These are phyloP conservation scores for Solanum chacoense DNA, from an alignment of 305 asterid genomes.

Conservation along the genomic window DNA sequence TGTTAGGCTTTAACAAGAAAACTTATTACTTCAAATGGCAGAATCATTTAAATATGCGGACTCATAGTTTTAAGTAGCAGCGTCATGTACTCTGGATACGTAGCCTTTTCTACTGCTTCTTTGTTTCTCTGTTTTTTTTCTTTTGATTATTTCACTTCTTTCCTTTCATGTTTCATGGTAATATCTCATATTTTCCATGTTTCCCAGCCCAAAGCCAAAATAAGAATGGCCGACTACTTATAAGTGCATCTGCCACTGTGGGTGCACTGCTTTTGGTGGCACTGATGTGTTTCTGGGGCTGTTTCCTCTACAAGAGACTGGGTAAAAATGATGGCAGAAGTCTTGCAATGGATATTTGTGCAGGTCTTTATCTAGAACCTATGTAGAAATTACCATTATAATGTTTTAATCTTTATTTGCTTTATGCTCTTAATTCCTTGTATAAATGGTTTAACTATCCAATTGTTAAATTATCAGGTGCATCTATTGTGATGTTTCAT, in stretches of 20 bases:
- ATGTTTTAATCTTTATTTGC: slow-evolving; percentile 13
- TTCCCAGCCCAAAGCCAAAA: slow-evolving; percentile 42
- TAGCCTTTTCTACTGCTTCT: neutral
- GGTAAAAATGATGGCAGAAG: slow-evolving; percentile 71
- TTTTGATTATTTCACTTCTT: neutral
- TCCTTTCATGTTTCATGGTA: neutral
- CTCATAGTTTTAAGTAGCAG: neutral
- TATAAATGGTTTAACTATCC: neutral
- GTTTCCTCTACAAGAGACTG: slow-evolving; percentile 84
- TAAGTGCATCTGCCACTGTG: slow-evolving; percentile 89
- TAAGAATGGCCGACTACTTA: slow-evolving; percentile 74
- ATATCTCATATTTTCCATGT: slow-evolving; percentile 14
- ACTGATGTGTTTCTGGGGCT: slow-evolving; percentile 99
- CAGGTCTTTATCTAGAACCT: slow-evolving; percentile 50
- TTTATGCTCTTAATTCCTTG: slow-evolving; percentile 7
- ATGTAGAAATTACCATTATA: slow-evolving; percentile 10
- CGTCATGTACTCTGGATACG: neutral
- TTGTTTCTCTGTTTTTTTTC: neutral
- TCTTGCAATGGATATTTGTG: slow-evolving; percentile 76
- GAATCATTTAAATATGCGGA: neutral
- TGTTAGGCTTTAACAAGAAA: neutral
- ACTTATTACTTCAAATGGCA: neutral
- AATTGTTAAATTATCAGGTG: slow-evolving; percentile 47
- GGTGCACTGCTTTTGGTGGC: slow-evolving; percentile 97
- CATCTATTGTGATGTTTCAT: slow-evolving; percentile 91